These are phyloP conservation scores for Kluyveromyces dobzhanskii DNA, from an alignment of 805 yeast species.

Conservation along the genomic window DNA sequence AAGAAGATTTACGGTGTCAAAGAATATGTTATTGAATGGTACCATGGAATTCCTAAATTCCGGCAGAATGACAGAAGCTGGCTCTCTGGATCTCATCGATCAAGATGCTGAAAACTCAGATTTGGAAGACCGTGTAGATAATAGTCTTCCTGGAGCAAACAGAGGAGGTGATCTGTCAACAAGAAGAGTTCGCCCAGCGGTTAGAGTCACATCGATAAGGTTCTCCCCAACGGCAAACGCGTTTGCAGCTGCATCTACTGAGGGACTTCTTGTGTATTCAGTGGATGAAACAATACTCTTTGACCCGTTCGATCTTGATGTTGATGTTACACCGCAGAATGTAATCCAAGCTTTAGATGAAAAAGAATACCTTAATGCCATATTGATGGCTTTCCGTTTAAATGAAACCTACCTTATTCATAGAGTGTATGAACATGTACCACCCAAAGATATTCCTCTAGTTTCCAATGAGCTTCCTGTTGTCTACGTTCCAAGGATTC, in stretches of 20 bases:
- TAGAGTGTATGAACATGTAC: slow-evolving; percentile 64
- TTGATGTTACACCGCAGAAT: slow-evolving; percentile 81
- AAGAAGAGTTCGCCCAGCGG: slow-evolving; percentile 68
- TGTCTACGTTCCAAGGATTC: slow-evolving; percentile 61
- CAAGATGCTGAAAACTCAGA: slow-evolving; percentile 81
- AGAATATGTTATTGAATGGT: slow-evolving; percentile 87
- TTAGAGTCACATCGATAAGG: slow-evolving; percentile 67
- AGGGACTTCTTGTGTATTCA: slow-evolving; percentile 78
- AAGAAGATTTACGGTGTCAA: slow-evolving; percentile 74
- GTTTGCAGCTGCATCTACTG: slow-evolving; percentile 93
- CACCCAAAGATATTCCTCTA: slow-evolving; percentile 59
- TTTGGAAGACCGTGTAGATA: slow-evolving; percentile 70
- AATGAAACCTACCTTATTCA: slow-evolving; percentile 73
- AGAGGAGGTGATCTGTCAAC: slow-evolving; percentile 72
- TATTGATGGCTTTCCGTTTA: slow-evolving; percentile 89
- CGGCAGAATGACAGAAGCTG: slow-evolving; percentile 78
- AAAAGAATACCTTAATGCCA: slow-evolving; percentile 56
- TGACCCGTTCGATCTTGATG: slow-evolving; percentile 92
- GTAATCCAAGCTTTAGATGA: slow-evolving; percentile 53
- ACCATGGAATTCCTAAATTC: slow-evolving; percentile 75
- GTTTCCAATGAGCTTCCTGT: slow-evolving; percentile 65
- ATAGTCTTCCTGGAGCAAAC: slow-evolving; percentile 75
- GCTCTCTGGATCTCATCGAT: slow-evolving; percentile 75
- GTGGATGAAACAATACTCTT: slow-evolving; percentile 67
- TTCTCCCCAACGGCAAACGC: slow-evolving; percentile 88